Percentiles rank a stretch among this genome's conserved stretches.
Evolutionary conservation across 306 rosid species (phyloP).

Genomic region (Quillaja saponaria): DNA sequence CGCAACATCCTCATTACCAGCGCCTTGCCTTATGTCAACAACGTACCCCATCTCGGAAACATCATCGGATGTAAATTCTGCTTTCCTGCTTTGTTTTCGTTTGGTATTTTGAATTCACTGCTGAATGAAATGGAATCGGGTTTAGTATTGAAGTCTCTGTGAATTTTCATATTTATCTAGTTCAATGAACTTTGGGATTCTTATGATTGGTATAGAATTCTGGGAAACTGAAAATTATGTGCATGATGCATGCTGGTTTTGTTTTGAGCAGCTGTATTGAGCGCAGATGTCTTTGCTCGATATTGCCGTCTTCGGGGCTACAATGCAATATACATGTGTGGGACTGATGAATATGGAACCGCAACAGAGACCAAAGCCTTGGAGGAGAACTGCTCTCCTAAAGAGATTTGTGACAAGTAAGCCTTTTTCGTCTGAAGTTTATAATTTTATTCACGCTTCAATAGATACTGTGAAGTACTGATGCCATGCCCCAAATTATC

Average conservation of each 20-base stretch:
- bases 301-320: slow-evolving; percentile 84
- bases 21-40: slow-evolving; percentile 93
- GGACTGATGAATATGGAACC: slow-evolving; percentile 93
- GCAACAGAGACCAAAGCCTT: slow-evolving; percentile 95
- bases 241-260: slow-evolving; percentile 1
- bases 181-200: too few relatives aligned
- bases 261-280: slow-evolving; percentile 62
- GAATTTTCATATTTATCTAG: too few relatives aligned
- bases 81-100: neutral
- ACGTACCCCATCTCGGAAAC: slow-evolving; percentile 96
- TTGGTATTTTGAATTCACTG: neutral
- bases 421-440: neutral
- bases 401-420: slow-evolving; percentile 95
- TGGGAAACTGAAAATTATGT: neutral
- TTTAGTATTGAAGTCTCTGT: too few relatives aligned
- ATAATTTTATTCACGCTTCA: neutral
- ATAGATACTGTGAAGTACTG: neutral
- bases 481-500: too few relatives aligned
- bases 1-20: slow-evolving; percentile 94
- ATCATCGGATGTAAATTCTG: slow-evolving; percentile 67
- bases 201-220: too few relatives aligned
- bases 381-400: slow-evolving; percentile 90
- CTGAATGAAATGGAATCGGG: neutral
- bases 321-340: slow-evolving; percentile 81
- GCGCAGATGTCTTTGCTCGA: slow-evolving; percentile 94